Evolutionary conservation across 148 eudicot species (phyloP).

Genomic region (Dianthus caryophyllus): DNA sequence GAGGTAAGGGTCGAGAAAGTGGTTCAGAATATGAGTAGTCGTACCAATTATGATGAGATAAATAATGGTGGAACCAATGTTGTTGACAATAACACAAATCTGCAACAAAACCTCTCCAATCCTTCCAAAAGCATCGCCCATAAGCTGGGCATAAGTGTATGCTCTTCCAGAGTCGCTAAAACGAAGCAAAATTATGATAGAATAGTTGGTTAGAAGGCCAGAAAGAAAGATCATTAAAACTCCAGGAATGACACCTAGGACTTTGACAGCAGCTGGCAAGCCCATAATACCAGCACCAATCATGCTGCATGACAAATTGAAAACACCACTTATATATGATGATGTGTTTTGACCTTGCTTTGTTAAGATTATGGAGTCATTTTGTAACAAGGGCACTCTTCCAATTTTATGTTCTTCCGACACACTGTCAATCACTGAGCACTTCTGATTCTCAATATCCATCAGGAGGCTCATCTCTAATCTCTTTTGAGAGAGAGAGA

Average conservation of each 20-base stretch:
- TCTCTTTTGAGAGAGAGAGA: too few species aligned
- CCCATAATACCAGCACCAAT: constrained; percentile 95
- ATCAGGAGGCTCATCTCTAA: neutral
- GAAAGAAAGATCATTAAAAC: constrained; percentile 46
- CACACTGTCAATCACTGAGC: neutral
- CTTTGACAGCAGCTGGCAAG: constrained; percentile 77
- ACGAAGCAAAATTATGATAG: constrained; percentile 61
- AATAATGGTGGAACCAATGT: constrained; percentile 61
- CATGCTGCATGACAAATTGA: constrained; percentile 70
- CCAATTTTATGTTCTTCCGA: constrained; percentile 28
- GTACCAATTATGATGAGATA: constrained; percentile 74
- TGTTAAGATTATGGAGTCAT: constrained; percentile 43
- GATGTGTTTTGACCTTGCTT: constrained; percentile 41
- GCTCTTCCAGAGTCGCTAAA: constrained; percentile 53
- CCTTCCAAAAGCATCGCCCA: constrained; percentile 76
- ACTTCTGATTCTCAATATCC: constrained; percentile 8
- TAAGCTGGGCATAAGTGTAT: constrained; percentile 60
- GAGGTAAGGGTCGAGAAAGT: neutral
- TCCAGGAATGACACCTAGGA: constrained; percentile 64
- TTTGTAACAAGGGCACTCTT: constrained; percentile 38
- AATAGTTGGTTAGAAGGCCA: constrained; percentile 66
- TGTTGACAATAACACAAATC: constrained; percentile 57
- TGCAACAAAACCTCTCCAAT: constrained; percentile 53
- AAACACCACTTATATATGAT: constrained; percentile 69
- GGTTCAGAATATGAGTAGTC: neutral